Evolutionary conservation across 2,329 filamentous ascomycete species (phyloP), one percentile per base, ranked within the genome.

Genomic region (Fusarium robinianum): DNA sequence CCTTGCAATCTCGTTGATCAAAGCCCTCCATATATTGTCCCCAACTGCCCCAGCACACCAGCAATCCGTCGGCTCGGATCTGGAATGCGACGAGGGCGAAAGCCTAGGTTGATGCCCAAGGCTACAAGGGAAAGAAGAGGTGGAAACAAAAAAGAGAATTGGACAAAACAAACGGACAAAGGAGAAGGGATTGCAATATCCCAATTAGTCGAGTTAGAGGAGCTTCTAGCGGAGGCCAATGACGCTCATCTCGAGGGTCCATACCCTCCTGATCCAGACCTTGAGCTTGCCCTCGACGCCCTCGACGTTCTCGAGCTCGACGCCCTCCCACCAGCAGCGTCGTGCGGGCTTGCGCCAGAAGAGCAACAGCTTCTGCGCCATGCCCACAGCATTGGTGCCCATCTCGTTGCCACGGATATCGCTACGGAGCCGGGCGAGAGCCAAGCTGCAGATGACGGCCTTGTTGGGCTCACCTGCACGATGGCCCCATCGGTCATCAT

Each of bases 271-370:
- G 67, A 99, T 97, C 94, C 94, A 99, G 46, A 99, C 90, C 72
- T 99, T 99, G 58, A 99, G 78, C 67, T 85, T 89, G 38, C 91
- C 92, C 37, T 95, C 83, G 6, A 97, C 87, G 10, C 94, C 94
- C 36, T 95, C 90, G 9, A 99, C 88, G 55, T 88, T 79, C 12
- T 94, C 83, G 30, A 99, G 77, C 67, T 97, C 91, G 24, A 99
- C 87, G 16, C 94, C 94, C 68, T 99, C 94, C 94, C 94, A 99
- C 94, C 94, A 99, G 76, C 94, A 99, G 67, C 94, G 81, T 49
- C 94, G 78, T 10, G 94, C 94, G 11, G 94, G 94, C 72, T 99
- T 99, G 56, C 94, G 83, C 94, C 94, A 99, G 75, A 99, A 99
- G 4, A 99, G 79, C 10, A 99, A 78, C 32, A 99, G 80, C 73